Conservation (phyloP, 208 protist species). For the Wallacemonas sp. region DNA sequence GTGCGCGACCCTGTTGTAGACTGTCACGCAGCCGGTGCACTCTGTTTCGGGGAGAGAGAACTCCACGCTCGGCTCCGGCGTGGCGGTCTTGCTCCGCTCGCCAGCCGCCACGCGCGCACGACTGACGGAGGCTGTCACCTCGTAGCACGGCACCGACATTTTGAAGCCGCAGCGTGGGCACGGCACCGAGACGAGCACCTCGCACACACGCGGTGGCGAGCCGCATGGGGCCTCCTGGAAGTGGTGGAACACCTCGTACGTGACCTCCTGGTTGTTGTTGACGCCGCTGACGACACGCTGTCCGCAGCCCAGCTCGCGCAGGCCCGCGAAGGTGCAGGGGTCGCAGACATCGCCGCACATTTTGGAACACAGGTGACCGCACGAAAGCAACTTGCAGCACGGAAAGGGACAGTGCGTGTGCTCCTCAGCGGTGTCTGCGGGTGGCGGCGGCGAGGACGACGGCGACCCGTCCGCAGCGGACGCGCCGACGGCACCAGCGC, state of each 20-base stretch:
- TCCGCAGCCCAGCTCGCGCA: constrained; percentile 73
- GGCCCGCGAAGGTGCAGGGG: constrained; percentile 70
- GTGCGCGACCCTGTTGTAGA: constrained; percentile 76
- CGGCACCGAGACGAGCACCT: constrained; percentile 45
- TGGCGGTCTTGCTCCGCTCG: constrained; percentile 15
- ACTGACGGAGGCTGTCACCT: constrained; percentile 32
- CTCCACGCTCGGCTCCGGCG: constrained; percentile 14
- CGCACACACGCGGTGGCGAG: constrained; percentile 46
- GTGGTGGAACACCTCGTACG: constrained; percentile 64
- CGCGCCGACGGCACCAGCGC: background rate
- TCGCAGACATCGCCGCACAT: constrained; percentile 67
- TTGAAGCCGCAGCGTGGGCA: constrained; percentile 73
- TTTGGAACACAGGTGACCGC: constrained; percentile 71
- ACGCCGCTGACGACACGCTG: constrained; percentile 79
- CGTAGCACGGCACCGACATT: constrained; percentile 52
- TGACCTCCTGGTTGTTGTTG: constrained; percentile 41
- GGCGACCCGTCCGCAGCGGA: no score
- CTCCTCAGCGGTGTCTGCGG: background rate
- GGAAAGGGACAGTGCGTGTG: constrained; percentile 79
- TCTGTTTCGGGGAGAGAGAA: constrained; percentile 52
- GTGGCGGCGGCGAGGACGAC: no score
- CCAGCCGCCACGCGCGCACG: constrained; percentile 5
- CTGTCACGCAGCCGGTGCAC: constrained; percentile 70
- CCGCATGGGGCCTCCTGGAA: constrained; percentile 72
- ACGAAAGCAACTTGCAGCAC: constrained; percentile 55